Conservation (phyloP, 345 rosid species). For the Populus tremula region DNA sequence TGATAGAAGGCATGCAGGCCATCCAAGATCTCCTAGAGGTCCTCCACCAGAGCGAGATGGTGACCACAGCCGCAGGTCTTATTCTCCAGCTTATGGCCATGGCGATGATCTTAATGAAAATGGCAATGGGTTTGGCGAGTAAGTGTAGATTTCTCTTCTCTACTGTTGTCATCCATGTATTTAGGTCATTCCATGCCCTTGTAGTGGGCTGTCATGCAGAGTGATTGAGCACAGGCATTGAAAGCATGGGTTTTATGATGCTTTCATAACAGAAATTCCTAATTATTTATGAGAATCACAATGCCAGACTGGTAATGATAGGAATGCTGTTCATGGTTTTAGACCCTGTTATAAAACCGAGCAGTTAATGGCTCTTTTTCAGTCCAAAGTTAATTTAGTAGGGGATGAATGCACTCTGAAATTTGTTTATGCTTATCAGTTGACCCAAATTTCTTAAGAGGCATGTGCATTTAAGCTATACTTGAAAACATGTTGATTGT, state of each 20-base stretch:
- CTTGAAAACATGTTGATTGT: constrained; percentile 2
- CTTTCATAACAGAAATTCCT: neutral
- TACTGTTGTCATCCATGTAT: neutral
- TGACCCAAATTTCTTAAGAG: neutral
- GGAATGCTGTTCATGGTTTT: neutral
- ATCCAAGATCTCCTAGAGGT: constrained; percentile 66
- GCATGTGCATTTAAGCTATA: neutral
- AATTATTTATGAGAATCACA: neutral
- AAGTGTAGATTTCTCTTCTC: constrained; percentile 29
- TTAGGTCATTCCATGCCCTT: neutral
- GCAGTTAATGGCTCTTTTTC: neutral
- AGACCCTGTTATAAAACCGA: neutral
- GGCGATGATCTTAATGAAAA: constrained; percentile 31
- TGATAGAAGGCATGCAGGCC: constrained; percentile 57
- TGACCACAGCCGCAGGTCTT: constrained; percentile 47
- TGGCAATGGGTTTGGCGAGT: constrained; percentile 53
- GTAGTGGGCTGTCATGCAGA: neutral
- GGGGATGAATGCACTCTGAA: neutral
- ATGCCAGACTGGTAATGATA: neutral
- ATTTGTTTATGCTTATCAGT: neutral
- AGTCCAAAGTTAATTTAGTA: neutral
- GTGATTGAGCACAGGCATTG: neutral
- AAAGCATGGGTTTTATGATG: neutral
- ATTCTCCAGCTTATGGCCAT: constrained; percentile 59
- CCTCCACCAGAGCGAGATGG: constrained; percentile 65